Percentiles rank a stretch among this genome's conserved stretches.
These are phyloP conservation scores for Apiotrichum laibachii DNA, from an alignment of 1,284 basidiomycete genomes.

Conservation along the genomic window DNA sequence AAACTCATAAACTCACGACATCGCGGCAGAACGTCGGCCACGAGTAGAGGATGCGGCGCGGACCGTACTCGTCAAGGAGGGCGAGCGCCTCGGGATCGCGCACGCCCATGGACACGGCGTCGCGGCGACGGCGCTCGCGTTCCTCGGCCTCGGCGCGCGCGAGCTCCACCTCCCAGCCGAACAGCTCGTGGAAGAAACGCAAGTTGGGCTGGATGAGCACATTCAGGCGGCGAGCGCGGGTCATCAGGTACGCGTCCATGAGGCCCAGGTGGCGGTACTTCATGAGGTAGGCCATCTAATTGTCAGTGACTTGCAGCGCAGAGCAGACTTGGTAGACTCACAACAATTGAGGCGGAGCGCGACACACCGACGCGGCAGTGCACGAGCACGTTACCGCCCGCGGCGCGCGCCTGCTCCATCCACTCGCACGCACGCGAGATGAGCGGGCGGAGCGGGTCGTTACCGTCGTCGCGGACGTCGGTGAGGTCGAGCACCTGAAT, in stretches of 20 bases:
- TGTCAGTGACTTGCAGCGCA: not conserved
- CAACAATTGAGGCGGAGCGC: constrained; percentile 85
- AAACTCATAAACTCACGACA: constrained; percentile 42
- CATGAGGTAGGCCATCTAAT: constrained; percentile 90
- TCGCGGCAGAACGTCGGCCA: constrained; percentile 51
- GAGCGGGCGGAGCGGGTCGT: constrained; percentile 86
- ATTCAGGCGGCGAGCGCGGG: constrained; percentile 47
- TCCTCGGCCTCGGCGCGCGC: constrained; percentile 36
- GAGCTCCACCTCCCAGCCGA: constrained; percentile 86
- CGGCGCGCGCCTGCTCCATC: constrained; percentile 79
- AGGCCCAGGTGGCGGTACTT: constrained; percentile 81
- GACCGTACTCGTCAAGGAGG: constrained; percentile 19
- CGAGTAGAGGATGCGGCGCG: constrained; percentile 39
- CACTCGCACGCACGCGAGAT: constrained; percentile 84
- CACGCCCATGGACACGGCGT: constrained; percentile 25
- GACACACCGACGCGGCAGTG: constrained; percentile 96
- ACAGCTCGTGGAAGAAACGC: constrained; percentile 85
- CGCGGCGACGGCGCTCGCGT: constrained; percentile 17
- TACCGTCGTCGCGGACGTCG: constrained; percentile 76
- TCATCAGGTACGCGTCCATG: constrained; percentile 80
- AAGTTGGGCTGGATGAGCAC: constrained; percentile 93
- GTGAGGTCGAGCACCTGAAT: constrained; percentile 48
- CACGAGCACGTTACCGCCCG: constrained; percentile 86
- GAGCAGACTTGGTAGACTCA: constrained; percentile 48
- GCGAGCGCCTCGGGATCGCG: constrained; percentile 24